Percentiles rank a stretch among this genome's conserved stretches.
Conservation (phyloP, 805 yeast species). For the Lipomyces lipofer region DNA sequence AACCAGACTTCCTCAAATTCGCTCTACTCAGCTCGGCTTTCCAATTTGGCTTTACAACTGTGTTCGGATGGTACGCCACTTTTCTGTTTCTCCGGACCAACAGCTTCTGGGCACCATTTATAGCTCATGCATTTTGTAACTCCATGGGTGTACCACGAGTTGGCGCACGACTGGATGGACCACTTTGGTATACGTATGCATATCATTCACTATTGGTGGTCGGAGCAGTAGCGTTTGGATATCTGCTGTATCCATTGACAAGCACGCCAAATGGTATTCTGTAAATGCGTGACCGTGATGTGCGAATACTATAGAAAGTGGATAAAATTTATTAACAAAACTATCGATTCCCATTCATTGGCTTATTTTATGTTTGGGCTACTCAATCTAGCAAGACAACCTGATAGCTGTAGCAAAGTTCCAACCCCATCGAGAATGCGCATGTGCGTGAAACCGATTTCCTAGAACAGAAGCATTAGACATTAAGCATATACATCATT, state of each 20-base stretch:
- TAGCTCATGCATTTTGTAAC: conserved; percentile 69
- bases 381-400: conserved; percentile 63
- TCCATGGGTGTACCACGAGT: conserved; percentile 63
- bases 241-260: conserved; percentile 37
- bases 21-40: conserved; percentile 46
- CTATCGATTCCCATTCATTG: too few species aligned
- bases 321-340: background rate
- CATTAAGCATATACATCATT: background rate
- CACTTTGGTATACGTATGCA: conserved; percentile 37
- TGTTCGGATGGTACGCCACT: conserved; percentile 71
- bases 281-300: background rate
- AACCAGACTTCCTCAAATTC: conserved; percentile 34
- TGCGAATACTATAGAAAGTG: background rate
- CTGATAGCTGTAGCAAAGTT: conserved; percentile 80
- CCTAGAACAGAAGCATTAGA: conserved; percentile 37
- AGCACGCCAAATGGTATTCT: conserved; percentile 21
- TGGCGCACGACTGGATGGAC: conserved; percentile 12
- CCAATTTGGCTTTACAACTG: conserved; percentile 64
- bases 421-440: conserved; percentile 90
- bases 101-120: conserved; percentile 56
- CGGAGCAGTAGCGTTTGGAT: conserved; percentile 48
- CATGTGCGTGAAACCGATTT: conserved; percentile 90
- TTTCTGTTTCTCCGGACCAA: conserved; percentile 53
- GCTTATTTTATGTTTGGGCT: conserved; percentile 12
- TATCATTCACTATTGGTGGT: conserved; percentile 45